These are phyloP conservation scores for Lyophyllum shimeji DNA, from an alignment of 768 basidiomycete genomes.

Conservation along the genomic window DNA sequence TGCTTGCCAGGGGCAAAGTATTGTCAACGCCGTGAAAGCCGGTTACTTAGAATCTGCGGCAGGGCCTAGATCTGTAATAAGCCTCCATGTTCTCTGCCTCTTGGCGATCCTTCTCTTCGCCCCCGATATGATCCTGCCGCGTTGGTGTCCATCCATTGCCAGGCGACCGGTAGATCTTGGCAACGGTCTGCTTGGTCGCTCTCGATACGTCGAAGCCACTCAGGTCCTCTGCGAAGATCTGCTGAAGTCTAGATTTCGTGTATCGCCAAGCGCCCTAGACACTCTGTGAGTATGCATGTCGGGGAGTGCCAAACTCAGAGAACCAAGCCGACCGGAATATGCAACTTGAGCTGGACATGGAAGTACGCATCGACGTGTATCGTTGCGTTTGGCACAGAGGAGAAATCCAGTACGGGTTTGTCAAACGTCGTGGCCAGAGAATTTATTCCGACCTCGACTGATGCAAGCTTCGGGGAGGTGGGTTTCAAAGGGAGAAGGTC, in stretches of 20 bases:
- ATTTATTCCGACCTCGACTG: neutral
- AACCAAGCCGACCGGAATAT: neutral
- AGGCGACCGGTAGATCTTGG: neutral
- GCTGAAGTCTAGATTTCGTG: neutral
- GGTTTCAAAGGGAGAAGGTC: neutral
- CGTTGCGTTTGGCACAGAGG: neutral
- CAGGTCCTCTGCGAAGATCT: slow-evolving; percentile 2
- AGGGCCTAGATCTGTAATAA: neutral
- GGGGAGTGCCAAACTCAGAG: neutral
- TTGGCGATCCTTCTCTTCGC: neutral
- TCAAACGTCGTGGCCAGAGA: neutral
- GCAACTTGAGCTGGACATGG: neutral
- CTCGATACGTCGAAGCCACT: neutral
- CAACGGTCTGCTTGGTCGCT: neutral
- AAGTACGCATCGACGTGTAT: neutral
- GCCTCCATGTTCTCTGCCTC: neutral
- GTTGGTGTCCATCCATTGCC: neutral
- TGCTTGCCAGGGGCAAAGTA: too few relatives aligned
- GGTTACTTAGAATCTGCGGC: too few relatives aligned
- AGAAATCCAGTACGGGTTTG: slow-evolving; percentile 1
- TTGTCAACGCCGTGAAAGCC: neutral
- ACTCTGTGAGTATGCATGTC: neutral
- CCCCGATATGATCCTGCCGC: slow-evolving; percentile 2
- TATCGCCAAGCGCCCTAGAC: neutral
- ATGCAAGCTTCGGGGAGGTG: neutral